Evolutionary conservation across 1,284 basidiomycete genomes (phyloP), one percentile per base, ranked within the genome.

Genomic region (Pseudozyma sp.): DNA sequence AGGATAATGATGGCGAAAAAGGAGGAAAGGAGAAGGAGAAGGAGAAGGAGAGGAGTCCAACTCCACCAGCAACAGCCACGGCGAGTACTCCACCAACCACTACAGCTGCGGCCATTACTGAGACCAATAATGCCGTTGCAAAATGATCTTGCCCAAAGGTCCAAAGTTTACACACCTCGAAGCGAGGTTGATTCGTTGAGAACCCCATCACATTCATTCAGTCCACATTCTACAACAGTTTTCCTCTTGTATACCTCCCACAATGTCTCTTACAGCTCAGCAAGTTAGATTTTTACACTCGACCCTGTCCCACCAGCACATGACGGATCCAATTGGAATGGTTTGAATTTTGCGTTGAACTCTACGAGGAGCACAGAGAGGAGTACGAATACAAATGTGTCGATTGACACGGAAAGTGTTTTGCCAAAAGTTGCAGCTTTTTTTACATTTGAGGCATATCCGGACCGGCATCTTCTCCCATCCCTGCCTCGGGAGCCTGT

Each of bases 381-480:
- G 25, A 31, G 3, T 13, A 40, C 39, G 39, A 40, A 40, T 40
- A 13, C 39, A n/a, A n/a, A 40, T 40, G 39, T 13, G 39, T 40
- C 2, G 9, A 2, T 40, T 40, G 39, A 13, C 9, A 44, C 9
- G 18, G n/a, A 12, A 16, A 10, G 13, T 40, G 40, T 12, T 38
- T 19, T 16, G 40, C 19, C 51, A 16, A 44, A 10, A 45, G 36
- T 54, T 54, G 44, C 6, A 13, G 10, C 13, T 35, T 45, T 55
- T 18, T 44, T 49, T 65, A 76, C 69, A 76, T 76, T 44, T 71
- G 69, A 19, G 73, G 73, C 73, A 76, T 76, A 59, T 76, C 73
- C 7, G 64, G 65, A 11, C 56, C 67, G 1, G 65, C 63, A 44
- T 71, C 73, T 12, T 75, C 72, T 38, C 59, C 57, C 57, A 67